Base-by-base conservation (phyloP, 2,329 filamentous ascomycete species). In the Aspergillus sp. region DNA sequence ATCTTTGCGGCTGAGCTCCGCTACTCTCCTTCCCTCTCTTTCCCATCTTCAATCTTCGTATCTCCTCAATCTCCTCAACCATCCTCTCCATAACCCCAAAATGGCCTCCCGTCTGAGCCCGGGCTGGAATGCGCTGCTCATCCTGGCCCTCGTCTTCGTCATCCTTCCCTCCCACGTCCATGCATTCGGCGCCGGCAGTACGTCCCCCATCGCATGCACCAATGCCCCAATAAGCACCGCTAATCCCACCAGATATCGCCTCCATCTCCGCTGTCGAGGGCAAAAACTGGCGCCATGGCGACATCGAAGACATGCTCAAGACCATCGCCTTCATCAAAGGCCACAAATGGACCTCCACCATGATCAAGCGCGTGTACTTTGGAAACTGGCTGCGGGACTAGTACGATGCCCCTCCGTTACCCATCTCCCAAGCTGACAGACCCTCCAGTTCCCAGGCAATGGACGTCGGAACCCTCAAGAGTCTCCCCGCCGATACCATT, bases 351-450 rank as follows among this genome's bases (percentile, higher is more conserved):
- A 89, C 88, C 1, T 85, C 85, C 13, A 86, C 89, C 78, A 83
- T 89, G 74, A 81, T 93, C 49, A 88, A 88, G 73, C 81, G 88
- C 50, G 86, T 87, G 25, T 93, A 91, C 73, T 93, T 93, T 76
- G 89, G 89, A 38, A 94, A 94, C 72, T 94, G 89, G 89, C 77
- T 93, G 38, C 82, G 89, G 55, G 89, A 93, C 74, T 94, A 94
- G 71, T 74, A 55, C 63, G 71, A 65, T 40, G 2, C 13, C 3
- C 16, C 19, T 43, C 21, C 14, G 38, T 20, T 13, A 58, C 25
- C 29, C 36, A 29, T 3, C 5, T 20, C 40, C 29, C 23, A 23
- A 20, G 45, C 45, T 52, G 29, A 52, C 45, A 4, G 11, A n/a
- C 25, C 43, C 11, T 55, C 6, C 45, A 74, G 72, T 70, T 91